phyloP scores from a whole-genome alignment of 2,329 filamentous ascomycete species.

The Podosphaera xanthii region DNA sequence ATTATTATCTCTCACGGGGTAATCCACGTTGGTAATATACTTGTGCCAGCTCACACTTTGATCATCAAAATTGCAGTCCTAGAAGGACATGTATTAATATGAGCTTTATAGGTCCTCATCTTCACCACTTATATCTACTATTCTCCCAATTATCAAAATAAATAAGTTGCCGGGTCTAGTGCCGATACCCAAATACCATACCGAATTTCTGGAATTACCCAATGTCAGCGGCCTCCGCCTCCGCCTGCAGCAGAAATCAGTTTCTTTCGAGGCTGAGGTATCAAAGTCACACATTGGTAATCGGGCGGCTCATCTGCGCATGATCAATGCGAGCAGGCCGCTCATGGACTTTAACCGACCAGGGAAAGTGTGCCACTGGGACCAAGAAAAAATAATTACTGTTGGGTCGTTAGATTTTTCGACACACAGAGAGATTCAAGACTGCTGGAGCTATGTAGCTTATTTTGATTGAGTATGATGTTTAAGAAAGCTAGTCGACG shows the following conservation, averaged over 20 bases:
- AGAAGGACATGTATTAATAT: neutral
- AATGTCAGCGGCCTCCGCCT: neutral
- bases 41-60: too few species aligned
- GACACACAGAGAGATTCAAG: neutral
- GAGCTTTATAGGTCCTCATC: neutral
- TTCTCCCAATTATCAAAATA: neutral
- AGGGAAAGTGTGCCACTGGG: constrained; percentile 84
- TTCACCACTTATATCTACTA: neutral
- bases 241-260: neutral
- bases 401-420: constrained; percentile 3
- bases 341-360: constrained; percentile 57
- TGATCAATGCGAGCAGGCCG: constrained; percentile 19
- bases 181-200: neutral
- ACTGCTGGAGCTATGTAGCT: neutral
- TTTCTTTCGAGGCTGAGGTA: neutral
- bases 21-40: too few species aligned
- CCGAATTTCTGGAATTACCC: neutral
- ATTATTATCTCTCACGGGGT: too few species aligned
- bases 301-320: neutral
- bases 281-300: neutral
- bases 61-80: too few species aligned
- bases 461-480: neutral
- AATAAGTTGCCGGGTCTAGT: neutral
- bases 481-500: constrained; percentile 8
- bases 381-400: constrained; percentile 80